Conservation (phyloP, 805 yeast genomes). For the Lachancea sp. region DNA sequence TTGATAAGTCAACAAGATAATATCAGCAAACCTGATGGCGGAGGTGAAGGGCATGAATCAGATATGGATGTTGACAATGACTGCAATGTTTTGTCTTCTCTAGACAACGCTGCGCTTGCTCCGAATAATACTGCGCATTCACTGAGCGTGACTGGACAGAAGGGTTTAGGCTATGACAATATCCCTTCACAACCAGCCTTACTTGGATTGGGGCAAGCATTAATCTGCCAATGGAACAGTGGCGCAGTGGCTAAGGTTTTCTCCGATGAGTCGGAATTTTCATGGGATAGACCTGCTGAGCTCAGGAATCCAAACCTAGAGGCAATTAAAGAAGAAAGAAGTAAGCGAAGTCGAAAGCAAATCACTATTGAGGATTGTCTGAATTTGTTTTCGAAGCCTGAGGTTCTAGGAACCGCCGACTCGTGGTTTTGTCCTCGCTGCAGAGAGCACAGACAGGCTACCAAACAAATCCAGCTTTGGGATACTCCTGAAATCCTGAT, state of each 20-base stretch:
- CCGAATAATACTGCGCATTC: neutral
- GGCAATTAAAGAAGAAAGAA: slow-evolving; percentile 33
- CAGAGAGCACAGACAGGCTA: slow-evolving; percentile 82
- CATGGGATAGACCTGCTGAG: slow-evolving; percentile 49
- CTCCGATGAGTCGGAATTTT: slow-evolving; percentile 42
- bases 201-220: slow-evolving; percentile 33
- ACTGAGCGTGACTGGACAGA: neutral
- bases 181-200: slow-evolving; percentile 9
- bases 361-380: slow-evolving; percentile 70
- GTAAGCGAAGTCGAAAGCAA: slow-evolving; percentile 29
- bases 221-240: slow-evolving; percentile 64
- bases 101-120: too few relatives aligned
- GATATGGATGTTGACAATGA: slow-evolving; percentile 7
- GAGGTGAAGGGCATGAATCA: neutral
- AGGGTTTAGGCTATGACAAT: neutral
- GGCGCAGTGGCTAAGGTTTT: slow-evolving; percentile 47
- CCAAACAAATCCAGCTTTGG: slow-evolving; percentile 89
- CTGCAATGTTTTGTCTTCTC: too few relatives aligned
- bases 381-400: slow-evolving; percentile 68
- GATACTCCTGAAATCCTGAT: slow-evolving; percentile 86
- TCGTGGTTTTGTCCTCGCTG: slow-evolving; percentile 92
- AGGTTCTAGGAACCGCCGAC: slow-evolving; percentile 80
- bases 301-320: slow-evolving; percentile 52
- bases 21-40: neutral
- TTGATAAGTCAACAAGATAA: neutral